A percentile compares a stretch with the other conserved stretches of the same genome.
phyloP scores from a whole-genome alignment of 192 early-diverging fungal species.

The Rhizophlyctis rosea region DNA sequence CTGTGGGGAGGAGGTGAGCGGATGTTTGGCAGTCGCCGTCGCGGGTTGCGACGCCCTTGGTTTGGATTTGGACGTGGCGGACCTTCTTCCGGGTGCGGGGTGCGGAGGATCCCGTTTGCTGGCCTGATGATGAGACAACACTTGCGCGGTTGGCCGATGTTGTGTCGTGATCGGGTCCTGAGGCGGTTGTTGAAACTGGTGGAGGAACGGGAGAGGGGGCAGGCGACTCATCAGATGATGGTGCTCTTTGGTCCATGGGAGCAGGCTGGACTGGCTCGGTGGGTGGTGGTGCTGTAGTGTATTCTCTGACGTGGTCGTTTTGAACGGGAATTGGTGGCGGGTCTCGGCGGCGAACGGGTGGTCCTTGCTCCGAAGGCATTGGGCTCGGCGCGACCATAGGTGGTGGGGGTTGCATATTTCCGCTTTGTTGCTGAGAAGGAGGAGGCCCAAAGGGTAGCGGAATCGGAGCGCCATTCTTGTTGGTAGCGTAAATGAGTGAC shows the following conservation, averaged over 20 bases:
- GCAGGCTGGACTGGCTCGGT: no score
- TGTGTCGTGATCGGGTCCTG: neutral
- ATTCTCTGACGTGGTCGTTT: no score
- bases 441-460: no score
- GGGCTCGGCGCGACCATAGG: neutral
- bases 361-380: neutral
- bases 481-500: neutral
- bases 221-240: neutral
- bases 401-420: neutral
- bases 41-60: conserved; percentile 25
- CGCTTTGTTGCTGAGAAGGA: no score
- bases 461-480: no score
- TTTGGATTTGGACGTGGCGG: conserved; percentile 51
- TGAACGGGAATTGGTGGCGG: no score
- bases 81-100: conserved; percentile 32
- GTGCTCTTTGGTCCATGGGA: no score
- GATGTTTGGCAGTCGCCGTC: conserved; percentile 21
- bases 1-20: no score
- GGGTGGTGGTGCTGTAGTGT: no score
- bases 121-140: conserved; percentile 4
- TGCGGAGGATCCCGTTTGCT: neutral
- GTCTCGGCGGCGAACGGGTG: neutral
- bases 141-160: neutral
- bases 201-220: neutral
- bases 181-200: neutral